A percentile compares a stretch with the other conserved stretches of the same genome.
Conservation (phyloP, 2,329 filamentous ascomycete species). For the Gnomoniopsis sp. region DNA sequence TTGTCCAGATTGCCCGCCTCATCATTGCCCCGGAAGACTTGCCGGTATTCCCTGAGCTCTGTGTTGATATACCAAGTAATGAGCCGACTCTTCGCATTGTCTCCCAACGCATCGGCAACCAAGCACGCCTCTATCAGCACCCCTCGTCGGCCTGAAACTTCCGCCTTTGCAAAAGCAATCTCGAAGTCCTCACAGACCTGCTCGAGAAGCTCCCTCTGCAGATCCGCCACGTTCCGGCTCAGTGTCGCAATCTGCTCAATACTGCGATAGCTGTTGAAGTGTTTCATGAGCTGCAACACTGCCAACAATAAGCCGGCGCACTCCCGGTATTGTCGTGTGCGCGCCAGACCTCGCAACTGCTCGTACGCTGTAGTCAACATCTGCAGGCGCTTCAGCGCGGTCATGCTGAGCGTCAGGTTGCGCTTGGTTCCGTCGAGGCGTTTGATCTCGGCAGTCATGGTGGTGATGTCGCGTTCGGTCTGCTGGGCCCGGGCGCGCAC, state of each 20-base stretch:
- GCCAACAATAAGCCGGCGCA: conserved; percentile 92
- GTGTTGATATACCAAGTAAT: conserved; percentile 99
- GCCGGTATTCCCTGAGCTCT: conserved; percentile 88
- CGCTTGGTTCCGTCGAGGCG: conserved; percentile 93
- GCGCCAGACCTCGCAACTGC: conserved; percentile 79
- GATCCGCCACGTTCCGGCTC: conserved; percentile 86
- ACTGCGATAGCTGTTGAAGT: conserved; percentile 96
- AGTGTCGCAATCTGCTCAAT: conserved; percentile 97
- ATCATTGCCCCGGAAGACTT: conserved; percentile 93
- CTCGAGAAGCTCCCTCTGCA: conserved; percentile 89
- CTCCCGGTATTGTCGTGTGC: conserved; percentile 87
- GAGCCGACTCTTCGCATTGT: conserved; percentile 75
- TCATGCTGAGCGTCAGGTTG: conserved; percentile 97
- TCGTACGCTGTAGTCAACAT: conserved; percentile 99
- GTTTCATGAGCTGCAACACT: conserved; percentile 94
- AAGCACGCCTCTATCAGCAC: conserved; percentile 83
- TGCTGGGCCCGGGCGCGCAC: conserved; percentile 85
- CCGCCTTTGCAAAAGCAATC: conserved; percentile 84
- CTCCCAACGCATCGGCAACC: conserved; percentile 92
- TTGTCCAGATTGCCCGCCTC: conserved; percentile 96
- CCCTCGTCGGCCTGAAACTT: conserved; percentile 66
- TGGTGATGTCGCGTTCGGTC: conserved; percentile 93
- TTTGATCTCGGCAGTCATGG: conserved; percentile 99
- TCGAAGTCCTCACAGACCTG: conserved; percentile 99
- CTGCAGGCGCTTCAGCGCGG: conserved; percentile 90